Evolutionary conservation across 2,329 filamentous ascomycete genomes (phyloP), one percentile per base, ranked within the genome.

Genomic region (Epichloe elymi): DNA sequence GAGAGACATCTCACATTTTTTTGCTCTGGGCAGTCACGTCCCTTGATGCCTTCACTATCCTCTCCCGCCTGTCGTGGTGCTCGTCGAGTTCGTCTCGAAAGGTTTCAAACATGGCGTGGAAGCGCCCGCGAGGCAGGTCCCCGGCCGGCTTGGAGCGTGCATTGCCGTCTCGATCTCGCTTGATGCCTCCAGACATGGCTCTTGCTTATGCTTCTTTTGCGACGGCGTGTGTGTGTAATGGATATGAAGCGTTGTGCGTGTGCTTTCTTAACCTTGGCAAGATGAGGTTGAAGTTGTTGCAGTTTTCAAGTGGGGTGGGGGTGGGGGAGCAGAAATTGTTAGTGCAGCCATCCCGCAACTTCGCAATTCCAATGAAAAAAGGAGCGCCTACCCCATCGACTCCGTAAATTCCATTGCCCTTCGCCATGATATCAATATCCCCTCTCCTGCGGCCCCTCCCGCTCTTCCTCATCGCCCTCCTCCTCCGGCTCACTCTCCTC

Each of bases 21-120:
- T 98, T 98, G 69, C 88, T 95, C 50, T 89, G 74, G 0, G 88
- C 89, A 6, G 93, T 98, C 53, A 98, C 86, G 66, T 98, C 93
- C 55, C 91, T 76, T 8, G 88, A 94, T 2, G 83, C 85, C 72
- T 97, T 98, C 63, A 94, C 86, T 58, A 95, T 82, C 49, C 85
- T 80, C 70, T 96, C 90, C 51, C 89, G 79, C 15, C 93, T 83
- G 68, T 97, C 93, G 67, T 98, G 88, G 65, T 97, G 91, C 68
- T 93, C 82, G 63, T 98, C 93, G 30, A 98, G 75, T 68, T 96
- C 90, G 61, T 85, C 76, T 48, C 90, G 84, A 65, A 97, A 95
- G 7, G 67, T 71, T 66, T 88, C 85, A 65, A 98, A 98, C 77
- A 97, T 89, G 57, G 82, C 68, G 55, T 81, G 80, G 63, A 80